Evolutionary conservation across 2,329 filamentous ascomycete species (phyloP).

Genomic region (Lomentospora prolificans): DNA sequence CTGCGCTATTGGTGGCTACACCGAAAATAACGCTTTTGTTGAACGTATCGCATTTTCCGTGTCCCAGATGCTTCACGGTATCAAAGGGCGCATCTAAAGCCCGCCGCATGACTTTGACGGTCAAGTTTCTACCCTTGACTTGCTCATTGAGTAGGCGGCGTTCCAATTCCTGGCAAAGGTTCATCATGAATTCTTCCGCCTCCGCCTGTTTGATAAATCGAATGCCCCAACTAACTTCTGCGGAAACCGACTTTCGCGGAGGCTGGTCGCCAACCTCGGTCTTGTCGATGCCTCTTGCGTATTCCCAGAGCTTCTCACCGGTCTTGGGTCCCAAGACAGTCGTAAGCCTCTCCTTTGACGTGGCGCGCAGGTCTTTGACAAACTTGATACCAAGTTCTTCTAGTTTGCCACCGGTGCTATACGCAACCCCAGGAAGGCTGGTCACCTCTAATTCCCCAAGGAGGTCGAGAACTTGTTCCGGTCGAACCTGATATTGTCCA

Average conservation of each 20-base stretch:
- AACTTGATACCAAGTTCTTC: conserved; percentile 75
- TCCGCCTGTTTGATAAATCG: conserved; percentile 87
- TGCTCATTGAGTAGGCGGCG: conserved; percentile 70
- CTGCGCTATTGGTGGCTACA: conserved; percentile 68
- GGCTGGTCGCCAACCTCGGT: conserved; percentile 79
- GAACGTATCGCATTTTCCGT: conserved; percentile 89
- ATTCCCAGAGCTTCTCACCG: conserved; percentile 82
- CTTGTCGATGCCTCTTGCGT: conserved; percentile 77
- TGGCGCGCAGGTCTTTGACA: conserved; percentile 72
- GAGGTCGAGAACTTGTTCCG: conserved; percentile 67
- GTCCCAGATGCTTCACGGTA: conserved; percentile 84
- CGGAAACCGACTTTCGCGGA: conserved; percentile 86
- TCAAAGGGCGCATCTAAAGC: conserved; percentile 80
- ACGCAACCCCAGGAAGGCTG: conserved; percentile 82
- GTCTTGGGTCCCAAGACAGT: conserved; percentile 81
- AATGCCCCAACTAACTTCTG: conserved; percentile 97
- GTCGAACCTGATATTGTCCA: conserved; percentile 80
- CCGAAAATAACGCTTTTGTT: conserved; percentile 81
- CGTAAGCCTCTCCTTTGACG: conserved; percentile 66
- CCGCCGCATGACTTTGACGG: conserved; percentile 89
- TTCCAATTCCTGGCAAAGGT: conserved; percentile 76
- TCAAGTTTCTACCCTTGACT: conserved; percentile 80
- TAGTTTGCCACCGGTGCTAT: conserved; percentile 77
- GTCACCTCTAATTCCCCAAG: conserved; percentile 70
- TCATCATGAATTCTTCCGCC: conserved; percentile 82